Evolutionary conservation across 176 grass and related monocot genomes (phyloP).

Genomic region (Aegilops speltoides): DNA sequence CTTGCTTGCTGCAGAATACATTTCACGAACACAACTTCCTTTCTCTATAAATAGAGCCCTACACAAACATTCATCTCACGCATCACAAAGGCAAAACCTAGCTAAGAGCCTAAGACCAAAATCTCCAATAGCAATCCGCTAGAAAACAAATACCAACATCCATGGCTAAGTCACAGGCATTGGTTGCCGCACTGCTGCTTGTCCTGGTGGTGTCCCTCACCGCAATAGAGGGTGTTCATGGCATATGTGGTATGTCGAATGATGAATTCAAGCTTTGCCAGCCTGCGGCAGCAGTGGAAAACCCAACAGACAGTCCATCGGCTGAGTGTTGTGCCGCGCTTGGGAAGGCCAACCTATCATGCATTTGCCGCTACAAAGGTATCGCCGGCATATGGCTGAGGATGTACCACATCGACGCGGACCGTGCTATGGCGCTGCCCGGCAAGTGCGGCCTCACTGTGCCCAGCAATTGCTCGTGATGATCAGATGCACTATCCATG

Average conservation of each 20-base stretch:
- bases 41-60: constrained; percentile 27
- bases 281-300: no score
- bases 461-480: neutral
- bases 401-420: constrained; percentile 52
- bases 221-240: constrained; percentile 4
- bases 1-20: no score
- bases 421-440: constrained; percentile 11
- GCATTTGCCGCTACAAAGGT: constrained; percentile 50
- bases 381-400: constrained; percentile 40
- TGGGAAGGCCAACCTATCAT: no score
- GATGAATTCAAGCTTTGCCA: no score
- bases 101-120: neutral
- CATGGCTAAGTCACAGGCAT: constrained; percentile 13
- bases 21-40: no score
- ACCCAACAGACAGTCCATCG: no score
- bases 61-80: neutral
- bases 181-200: neutral
- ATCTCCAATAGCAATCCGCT: neutral
- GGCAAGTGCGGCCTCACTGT: neutral
- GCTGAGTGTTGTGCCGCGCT: no score
- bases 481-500: neutral
- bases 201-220: neutral
- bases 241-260: constrained; percentile 26
- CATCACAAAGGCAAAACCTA: neutral
- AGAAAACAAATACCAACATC: neutral